A percentile compares a stretch with the other conserved stretches of the same genome.
Conservation (phyloP, 345 rosid genomes). For the Geranium brycei region DNA sequence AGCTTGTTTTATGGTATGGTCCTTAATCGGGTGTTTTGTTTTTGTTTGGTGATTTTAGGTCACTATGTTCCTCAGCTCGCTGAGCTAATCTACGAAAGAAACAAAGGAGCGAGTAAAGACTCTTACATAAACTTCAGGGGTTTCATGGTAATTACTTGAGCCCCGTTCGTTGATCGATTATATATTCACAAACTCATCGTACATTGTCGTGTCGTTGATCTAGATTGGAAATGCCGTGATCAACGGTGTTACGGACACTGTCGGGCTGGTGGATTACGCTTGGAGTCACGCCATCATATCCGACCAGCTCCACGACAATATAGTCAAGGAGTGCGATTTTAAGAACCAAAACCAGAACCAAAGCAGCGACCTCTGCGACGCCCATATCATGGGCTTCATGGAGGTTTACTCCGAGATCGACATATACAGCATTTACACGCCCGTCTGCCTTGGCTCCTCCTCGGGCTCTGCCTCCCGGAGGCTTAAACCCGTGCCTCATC, state of each 20-base stretch:
- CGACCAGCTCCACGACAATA: constrained; percentile 34
- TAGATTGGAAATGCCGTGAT: constrained; percentile 74
- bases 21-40: no score
- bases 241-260: constrained; percentile 38
- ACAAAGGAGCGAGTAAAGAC: constrained; percentile 22
- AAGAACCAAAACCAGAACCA: constrained; percentile 1
- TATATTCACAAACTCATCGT: background rate
- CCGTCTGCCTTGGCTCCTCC: constrained; percentile 26
- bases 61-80: constrained; percentile 84
- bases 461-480: background rate
- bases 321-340: constrained; percentile 34
- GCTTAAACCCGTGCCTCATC: background rate
- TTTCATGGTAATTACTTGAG: constrained; percentile 35
- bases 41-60: constrained; percentile 22
- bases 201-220: background rate
- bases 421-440: constrained; percentile 57
- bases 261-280: constrained; percentile 52
- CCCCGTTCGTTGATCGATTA: background rate
- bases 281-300: constrained; percentile 73
- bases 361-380: constrained; percentile 13
- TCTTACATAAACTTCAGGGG: constrained; percentile 59
- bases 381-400: constrained; percentile 19
- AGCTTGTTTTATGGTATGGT: no score
- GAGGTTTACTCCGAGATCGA: constrained; percentile 40
- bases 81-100: constrained; percentile 42